Percentiles rank a stretch among this genome's conserved stretches.
phyloP scores from a whole-genome alignment of 371 early-diverging fungal genomes.

The Rhizopus delemar region DNA sequence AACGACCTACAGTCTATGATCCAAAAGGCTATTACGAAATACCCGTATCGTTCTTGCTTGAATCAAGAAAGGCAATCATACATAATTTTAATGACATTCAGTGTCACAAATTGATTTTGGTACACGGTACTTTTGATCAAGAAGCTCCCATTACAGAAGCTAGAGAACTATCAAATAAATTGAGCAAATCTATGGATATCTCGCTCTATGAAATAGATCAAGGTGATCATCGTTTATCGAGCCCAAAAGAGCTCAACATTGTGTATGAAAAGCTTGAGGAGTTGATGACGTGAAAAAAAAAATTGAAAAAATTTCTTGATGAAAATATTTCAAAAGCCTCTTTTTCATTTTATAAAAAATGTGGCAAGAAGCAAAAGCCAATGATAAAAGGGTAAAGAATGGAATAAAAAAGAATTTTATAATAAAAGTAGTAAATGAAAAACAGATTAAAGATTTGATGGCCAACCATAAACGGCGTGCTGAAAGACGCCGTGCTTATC shows the following conservation, averaged over 20 bases:
- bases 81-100: slow-evolving; percentile 1
- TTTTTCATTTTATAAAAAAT: slow-evolving; percentile 17
- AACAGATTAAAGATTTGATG: slow-evolving; percentile 56
- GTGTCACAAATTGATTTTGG: slow-evolving; percentile 23
- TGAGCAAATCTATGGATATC: slow-evolving; percentile 11
- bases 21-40: slow-evolving; percentile 40
- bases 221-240: slow-evolving; percentile 49
- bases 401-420: not conserved
- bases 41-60: slow-evolving; percentile 29
- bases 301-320: not conserved
- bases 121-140: slow-evolving; percentile 39
- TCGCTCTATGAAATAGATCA: slow-evolving; percentile 25
- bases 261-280: not conserved
- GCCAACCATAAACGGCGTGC: slow-evolving; percentile 59
- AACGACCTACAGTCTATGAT: slow-evolving; percentile 38
- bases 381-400: slow-evolving; percentile 44
- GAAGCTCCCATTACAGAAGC: slow-evolving; percentile 26
- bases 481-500: slow-evolving; percentile 59
- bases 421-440: not conserved
- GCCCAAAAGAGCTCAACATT: slow-evolving; percentile 26
- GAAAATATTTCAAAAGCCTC: not conserved
- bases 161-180: slow-evolving; percentile 11
- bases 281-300: not conserved
- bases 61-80: slow-evolving; percentile 30
- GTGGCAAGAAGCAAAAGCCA: slow-evolving; percentile 51